A percentile compares a stretch with the other conserved stretches of the same genome.
phyloP scores from a whole-genome alignment of 1,284 basidiomycete species.

The Cutaneotrichosporon daszewskae region DNA sequence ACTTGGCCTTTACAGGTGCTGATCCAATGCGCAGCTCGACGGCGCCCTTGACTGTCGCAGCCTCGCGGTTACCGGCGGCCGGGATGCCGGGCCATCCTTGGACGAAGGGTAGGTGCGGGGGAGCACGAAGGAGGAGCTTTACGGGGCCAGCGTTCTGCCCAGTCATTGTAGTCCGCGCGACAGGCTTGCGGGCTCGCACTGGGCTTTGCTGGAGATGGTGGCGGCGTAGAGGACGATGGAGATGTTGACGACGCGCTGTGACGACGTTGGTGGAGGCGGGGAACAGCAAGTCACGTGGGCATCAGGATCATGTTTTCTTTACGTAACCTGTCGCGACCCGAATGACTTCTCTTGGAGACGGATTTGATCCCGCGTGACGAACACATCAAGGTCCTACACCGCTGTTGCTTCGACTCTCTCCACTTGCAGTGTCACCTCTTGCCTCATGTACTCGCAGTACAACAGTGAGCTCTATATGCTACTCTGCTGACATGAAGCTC shows the following conservation, averaged over 20 bases:
- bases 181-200: not conserved
- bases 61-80: constrained; percentile 21
- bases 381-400: no score
- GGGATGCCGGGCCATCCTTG: constrained; percentile 45
- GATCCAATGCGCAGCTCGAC: constrained; percentile 68
- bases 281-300: no score
- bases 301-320: no score
- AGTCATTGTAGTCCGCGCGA: constrained; percentile 1
- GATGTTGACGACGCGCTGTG: no score
- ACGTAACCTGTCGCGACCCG: no score
- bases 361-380: no score
- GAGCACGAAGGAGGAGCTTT: constrained; percentile 39
- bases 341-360: no score
- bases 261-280: no score
- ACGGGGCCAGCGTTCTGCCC: constrained; percentile 20
- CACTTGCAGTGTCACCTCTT: not conserved
- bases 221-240: no score
- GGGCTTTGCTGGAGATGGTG: not conserved
- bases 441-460: not conserved
- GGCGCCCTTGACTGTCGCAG: constrained; percentile 49
- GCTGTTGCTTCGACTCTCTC: no score
- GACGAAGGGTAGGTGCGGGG: constrained; percentile 45
- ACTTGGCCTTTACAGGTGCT: constrained; percentile 77
- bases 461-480: not conserved
- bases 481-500: not conserved